These are phyloP conservation scores for Fusarium compactum DNA, from an alignment of 2,329 filamentous ascomycete species.

Conservation along the genomic window DNA sequence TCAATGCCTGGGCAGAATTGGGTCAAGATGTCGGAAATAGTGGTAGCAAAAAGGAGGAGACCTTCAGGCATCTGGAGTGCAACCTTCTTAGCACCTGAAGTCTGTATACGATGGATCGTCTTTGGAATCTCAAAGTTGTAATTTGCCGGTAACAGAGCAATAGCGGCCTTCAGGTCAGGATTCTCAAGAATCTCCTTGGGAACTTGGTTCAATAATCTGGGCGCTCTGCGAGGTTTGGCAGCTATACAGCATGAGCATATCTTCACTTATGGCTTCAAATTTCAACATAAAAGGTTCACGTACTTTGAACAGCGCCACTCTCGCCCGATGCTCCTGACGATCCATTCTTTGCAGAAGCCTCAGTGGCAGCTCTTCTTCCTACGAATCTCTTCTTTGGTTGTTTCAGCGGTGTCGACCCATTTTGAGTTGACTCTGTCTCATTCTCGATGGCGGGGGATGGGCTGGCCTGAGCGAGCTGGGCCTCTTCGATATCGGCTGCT, in stretches of 20 bases:
- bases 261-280: slow-evolving; percentile 10
- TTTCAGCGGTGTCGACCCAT: slow-evolving; percentile 63
- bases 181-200: slow-evolving; percentile 89
- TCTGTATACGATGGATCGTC: slow-evolving; percentile 93
- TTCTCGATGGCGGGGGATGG: slow-evolving; percentile 30
- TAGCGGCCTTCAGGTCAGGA: slow-evolving; percentile 85
- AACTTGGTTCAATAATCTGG: slow-evolving; percentile 90
- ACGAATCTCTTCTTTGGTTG: slow-evolving; percentile 95
- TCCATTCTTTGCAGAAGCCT: slow-evolving; percentile 64
- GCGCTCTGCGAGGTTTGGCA: slow-evolving; percentile 76
- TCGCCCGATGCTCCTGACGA: slow-evolving; percentile 42
- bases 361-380: slow-evolving; percentile 79
- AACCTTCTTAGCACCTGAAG: slow-evolving; percentile 81
- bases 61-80: slow-evolving; percentile 98
- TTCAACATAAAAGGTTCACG: slow-evolving; percentile 39
- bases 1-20: slow-evolving; percentile 93
- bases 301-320: slow-evolving; percentile 64
- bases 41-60: slow-evolving; percentile 93
- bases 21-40: slow-evolving; percentile 94
- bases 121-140: slow-evolving; percentile 99
- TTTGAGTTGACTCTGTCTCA: slow-evolving; percentile 33
- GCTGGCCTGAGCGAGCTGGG: slow-evolving; percentile 53
- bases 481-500: slow-evolving; percentile 72
- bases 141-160: slow-evolving; percentile 89
- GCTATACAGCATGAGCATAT: slow-evolving; percentile 60